phyloP scores from a whole-genome alignment of 169 alveolate species.

The Cryptosporidium ryanae region DNA sequence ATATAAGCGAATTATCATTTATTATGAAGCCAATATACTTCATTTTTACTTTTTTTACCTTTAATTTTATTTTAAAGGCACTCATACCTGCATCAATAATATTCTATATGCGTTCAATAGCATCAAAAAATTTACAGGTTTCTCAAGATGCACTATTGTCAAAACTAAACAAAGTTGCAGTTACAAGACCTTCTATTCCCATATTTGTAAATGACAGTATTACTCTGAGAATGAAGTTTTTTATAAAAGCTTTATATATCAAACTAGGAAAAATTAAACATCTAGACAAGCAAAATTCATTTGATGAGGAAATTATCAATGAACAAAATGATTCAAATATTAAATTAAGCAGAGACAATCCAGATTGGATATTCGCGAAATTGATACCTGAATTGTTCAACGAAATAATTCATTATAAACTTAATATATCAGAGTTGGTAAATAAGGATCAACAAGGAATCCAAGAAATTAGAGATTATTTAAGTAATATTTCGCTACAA shows the following conservation, averaged over 20 bases:
- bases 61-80: slow-evolving; percentile 63
- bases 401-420: slow-evolving; percentile 59
- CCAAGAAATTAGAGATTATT: slow-evolving; percentile 64
- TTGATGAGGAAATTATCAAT: not conserved
- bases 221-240: slow-evolving; percentile 54
- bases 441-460: slow-evolving; percentile 65
- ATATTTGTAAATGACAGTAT: slow-evolving; percentile 65
- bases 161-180: slow-evolving; percentile 66
- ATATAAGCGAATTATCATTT: slow-evolving; percentile 15
- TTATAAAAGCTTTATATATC: slow-evolving; percentile 55
- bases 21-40: slow-evolving; percentile 51
- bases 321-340: slow-evolving; percentile 34
- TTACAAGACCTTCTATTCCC: slow-evolving; percentile 62
- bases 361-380: slow-evolving; percentile 72
- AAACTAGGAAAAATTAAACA: slow-evolving; percentile 52
- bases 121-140: slow-evolving; percentile 46
- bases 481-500: slow-evolving; percentile 65
- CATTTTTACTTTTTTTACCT: slow-evolving; percentile 40
- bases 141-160: slow-evolving; percentile 61
- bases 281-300: not conserved
- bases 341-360: slow-evolving; percentile 6
- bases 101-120: slow-evolving; percentile 65
- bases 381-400: slow-evolving; percentile 67
- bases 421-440: slow-evolving; percentile 56
- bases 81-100: slow-evolving; percentile 64